Base-by-base conservation (phyloP, 2,329 filamentous ascomycete genomes). In the Epichloe typhina region DNA sequence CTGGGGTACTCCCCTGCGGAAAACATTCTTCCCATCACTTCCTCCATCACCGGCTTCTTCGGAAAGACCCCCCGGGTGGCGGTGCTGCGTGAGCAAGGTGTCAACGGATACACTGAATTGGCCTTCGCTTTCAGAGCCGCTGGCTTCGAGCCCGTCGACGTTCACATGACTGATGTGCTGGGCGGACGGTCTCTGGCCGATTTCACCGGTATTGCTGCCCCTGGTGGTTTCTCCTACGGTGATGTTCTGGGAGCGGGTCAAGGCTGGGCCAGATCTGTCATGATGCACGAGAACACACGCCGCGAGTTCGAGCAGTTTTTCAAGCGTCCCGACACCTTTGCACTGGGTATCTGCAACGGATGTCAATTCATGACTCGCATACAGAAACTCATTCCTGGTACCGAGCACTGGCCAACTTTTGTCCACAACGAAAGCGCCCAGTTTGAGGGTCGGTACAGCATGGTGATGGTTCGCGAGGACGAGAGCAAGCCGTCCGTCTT, bases 21-120 rank as follows among this genome's bases (percentile, higher is more conserved):
- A 55, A 84, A 80, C 57, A 84, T 84, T 52, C 69, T 91, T 45
- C 86, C 88, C 12, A 50, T 65, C 1, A 77, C 53, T 64, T 71
- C 65, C 56, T 72, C 66, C 59, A 72, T 67, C 63, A 66, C 70
- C 49, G 63, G 67, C 56, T 58, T 74, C 52, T 79, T 88, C 63
- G 75, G 74, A 55, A 77, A 72, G 59, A 60, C 65, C 67, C 86
- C 81, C 86, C 81, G 83, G 35, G 90, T 98, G 23, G 93, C 93
- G 42, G 95, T 98, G 59, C 80, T 98, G 21, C 80, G 93, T 62
- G 93, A 97, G 67, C 89, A 96, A 66, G 93, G 93, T 65, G 88
- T 95, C 58, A 97, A 98, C 69, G 88, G 90, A 41, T 82, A 96
- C 61, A 83, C 88, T n/a, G 93, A 98, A 67, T 95, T 98, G 88